Percentiles rank a stretch among this genome's conserved stretches.
phyloP scores from a whole-genome alignment of 2,329 filamentous ascomycete species.

The Claviceps purpurea region DNA sequence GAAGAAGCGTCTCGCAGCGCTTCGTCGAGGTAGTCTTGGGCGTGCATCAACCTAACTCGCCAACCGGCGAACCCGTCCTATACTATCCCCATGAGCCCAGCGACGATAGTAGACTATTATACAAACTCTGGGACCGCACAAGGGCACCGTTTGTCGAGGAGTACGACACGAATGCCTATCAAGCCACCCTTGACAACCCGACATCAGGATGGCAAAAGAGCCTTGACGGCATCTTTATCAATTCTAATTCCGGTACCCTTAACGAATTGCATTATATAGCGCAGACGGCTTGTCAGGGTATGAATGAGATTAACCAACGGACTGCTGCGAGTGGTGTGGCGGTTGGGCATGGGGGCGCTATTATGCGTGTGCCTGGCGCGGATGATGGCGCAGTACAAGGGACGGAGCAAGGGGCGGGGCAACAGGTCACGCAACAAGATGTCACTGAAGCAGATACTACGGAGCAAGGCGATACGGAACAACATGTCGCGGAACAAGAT shows the following conservation, averaged over 20 bases:
- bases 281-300: conserved; percentile 28
- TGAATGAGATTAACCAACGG: conserved; percentile 27
- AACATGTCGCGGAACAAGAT: no score
- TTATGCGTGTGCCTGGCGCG: conserved; percentile 7
- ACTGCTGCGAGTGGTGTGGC: conserved; percentile 16
- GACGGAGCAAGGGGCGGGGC: not conserved
- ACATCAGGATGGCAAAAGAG: conserved; percentile 29
- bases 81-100: conserved; percentile 18
- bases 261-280: conserved; percentile 30
- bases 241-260: conserved; percentile 30
- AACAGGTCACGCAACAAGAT: no score
- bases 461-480: no score
- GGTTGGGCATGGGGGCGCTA: conserved; percentile 19
- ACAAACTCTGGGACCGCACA: conserved; percentile 13
- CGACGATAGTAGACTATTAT: conserved; percentile 15
- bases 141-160: conserved; percentile 17
- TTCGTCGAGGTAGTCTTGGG: conserved; percentile 33
- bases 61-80: conserved; percentile 19
- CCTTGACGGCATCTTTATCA: conserved; percentile 31
- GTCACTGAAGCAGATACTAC: no score
- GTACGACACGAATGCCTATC: conserved; percentile 24
- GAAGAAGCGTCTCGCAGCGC: conserved; percentile 28
- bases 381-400: conserved; percentile 6
- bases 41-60: conserved; percentile 22
- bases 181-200: conserved; percentile 23